Base-by-base conservation (phyloP, 2,329 filamentous ascomycete species). In the Grosmannia serpens region DNA sequence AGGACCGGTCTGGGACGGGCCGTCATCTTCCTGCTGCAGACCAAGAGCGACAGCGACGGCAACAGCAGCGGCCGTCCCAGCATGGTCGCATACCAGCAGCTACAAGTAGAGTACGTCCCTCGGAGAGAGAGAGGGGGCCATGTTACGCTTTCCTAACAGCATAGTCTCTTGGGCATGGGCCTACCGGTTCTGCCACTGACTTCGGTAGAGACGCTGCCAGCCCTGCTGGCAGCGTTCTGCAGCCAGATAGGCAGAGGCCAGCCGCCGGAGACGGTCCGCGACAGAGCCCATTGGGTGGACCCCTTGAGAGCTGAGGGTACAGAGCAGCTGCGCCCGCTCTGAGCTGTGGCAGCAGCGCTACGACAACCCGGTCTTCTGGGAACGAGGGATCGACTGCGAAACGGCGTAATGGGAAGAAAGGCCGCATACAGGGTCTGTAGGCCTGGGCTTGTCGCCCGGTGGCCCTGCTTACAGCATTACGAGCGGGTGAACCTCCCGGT, bases 171-270 rank as follows among this genome's bases (percentile, higher is more conserved):
- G 17, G 63, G 65, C 46, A 67, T 65, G 35, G 66, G 67, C 15
- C 63, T 77, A 9, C 72, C 74, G 6, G 64, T 79, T 41, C 66
- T 81, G 22, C 77, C 77, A 3, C 66, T 80, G 55, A 65, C 70
- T 20, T 68, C 68, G 1, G 59, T 68, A 46, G 60, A 65, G 13
- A 67, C 70, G 17, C 66, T 79, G 20, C 67, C 71, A n/a, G 56
- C 64, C 1, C 70, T 67, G 11, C 65, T 82, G 26, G 66, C 68
- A n/a, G 62, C 67, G 0, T 73, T 80, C 58, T 67, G 69, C 56
- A 63, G 64, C 52, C 68, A 71, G 59, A 60, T 70, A 20, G 31
- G 27, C 26, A 7, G 31, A 35, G 1, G 31, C n/a, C 51, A 41
- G 50, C 20, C 31, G 41, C 15, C 55, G 8, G 29, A 26, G 4